Conservation (phyloP, 108 stramenopile genomes). For the Schizochytrium sp. region DNA sequence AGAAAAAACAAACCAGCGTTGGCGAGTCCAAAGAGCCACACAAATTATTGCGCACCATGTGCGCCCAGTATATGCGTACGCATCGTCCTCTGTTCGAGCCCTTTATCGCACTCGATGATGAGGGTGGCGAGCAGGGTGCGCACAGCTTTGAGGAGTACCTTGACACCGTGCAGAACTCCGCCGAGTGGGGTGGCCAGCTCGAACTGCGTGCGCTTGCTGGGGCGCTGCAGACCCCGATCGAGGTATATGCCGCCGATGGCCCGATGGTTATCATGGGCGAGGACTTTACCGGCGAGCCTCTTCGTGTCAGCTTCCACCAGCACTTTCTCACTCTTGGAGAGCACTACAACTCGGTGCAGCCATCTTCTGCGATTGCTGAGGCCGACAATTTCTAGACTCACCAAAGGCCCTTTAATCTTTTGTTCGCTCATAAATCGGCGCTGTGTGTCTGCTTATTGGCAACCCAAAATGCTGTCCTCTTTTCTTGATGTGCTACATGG, state of each 20-base stretch:
- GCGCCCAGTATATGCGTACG: slow-evolving; percentile 35
- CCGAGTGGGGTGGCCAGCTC: slow-evolving; percentile 94
- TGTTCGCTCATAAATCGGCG: too few relatives aligned
- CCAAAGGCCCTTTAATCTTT: too few relatives aligned
- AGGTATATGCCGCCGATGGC: slow-evolving; percentile 62
- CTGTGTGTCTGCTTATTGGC: too few relatives aligned
- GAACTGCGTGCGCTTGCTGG: slow-evolving; percentile 74
- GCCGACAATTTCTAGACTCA: not conserved
- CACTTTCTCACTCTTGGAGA: slow-evolving; percentile 93
- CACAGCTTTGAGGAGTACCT: slow-evolving; percentile 70
- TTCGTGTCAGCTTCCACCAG: slow-evolving; percentile 78
- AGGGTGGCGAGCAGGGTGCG: slow-evolving; percentile 30
- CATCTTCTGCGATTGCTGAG: not conserved
- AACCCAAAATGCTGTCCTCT: too few relatives aligned
- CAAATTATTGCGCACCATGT: slow-evolving; percentile 15
- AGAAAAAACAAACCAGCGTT: not conserved
- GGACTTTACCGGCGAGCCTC: slow-evolving; percentile 35
- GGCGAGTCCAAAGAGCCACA: slow-evolving; percentile 27
- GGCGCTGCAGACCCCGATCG: slow-evolving; percentile 69
- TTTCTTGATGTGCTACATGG: too few relatives aligned
- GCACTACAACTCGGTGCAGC: slow-evolving; percentile 88
- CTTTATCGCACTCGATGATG: slow-evolving; percentile 50
- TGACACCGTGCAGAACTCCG: slow-evolving; percentile 57
- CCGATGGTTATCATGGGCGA: slow-evolving; percentile 33
- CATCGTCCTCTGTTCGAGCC: slow-evolving; percentile 72